Conservation (phyloP, 345 rosid genomes). For the Carallia pectinifolia region DNA sequence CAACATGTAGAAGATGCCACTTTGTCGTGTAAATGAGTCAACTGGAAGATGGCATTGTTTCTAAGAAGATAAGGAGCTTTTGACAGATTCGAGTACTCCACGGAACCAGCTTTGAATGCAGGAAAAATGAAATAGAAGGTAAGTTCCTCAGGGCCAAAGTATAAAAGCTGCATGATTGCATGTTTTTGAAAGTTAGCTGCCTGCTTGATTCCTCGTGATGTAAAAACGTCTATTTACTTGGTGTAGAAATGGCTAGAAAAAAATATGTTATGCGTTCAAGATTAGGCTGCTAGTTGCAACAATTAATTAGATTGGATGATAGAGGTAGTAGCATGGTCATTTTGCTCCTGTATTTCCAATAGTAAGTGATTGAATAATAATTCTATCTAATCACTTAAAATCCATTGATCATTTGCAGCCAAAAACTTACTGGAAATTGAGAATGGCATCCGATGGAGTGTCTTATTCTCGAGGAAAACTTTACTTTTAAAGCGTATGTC, state of each 20-base stretch:
- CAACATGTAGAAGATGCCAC: slow-evolving; percentile 19
- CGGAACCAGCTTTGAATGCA: background rate
- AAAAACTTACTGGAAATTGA: background rate
- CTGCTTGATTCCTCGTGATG: slow-evolving; percentile 17
- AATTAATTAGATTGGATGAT: slow-evolving; percentile 1
- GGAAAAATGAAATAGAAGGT: slow-evolving; percentile 3
- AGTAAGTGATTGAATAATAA: background rate
- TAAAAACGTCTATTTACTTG: slow-evolving; percentile 18
- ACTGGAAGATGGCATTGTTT: slow-evolving; percentile 15
- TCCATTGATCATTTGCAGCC: background rate
- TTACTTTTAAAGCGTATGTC: background rate
- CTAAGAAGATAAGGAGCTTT: slow-evolving; percentile 8
- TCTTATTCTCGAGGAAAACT: background rate
- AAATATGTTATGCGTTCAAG: slow-evolving; percentile 7
- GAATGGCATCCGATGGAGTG: background rate
- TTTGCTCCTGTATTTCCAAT: slow-evolving; percentile 17
- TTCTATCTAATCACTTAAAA: background rate
- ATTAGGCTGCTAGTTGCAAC: slow-evolving; percentile 10
- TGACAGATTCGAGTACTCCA: slow-evolving; percentile 8
- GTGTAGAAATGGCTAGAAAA: slow-evolving; percentile 15
- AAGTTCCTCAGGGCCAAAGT: background rate
- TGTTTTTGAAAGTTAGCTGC: slow-evolving; percentile 7
- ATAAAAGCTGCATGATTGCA: background rate
- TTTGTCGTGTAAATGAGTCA: slow-evolving; percentile 19
- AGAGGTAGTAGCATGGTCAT: slow-evolving; percentile 14